A percentile compares a stretch with the other conserved stretches of the same genome.
Evolutionary conservation across 345 rosid genomes (phyloP).

Genomic region (Toxicodendron radicans): DNA sequence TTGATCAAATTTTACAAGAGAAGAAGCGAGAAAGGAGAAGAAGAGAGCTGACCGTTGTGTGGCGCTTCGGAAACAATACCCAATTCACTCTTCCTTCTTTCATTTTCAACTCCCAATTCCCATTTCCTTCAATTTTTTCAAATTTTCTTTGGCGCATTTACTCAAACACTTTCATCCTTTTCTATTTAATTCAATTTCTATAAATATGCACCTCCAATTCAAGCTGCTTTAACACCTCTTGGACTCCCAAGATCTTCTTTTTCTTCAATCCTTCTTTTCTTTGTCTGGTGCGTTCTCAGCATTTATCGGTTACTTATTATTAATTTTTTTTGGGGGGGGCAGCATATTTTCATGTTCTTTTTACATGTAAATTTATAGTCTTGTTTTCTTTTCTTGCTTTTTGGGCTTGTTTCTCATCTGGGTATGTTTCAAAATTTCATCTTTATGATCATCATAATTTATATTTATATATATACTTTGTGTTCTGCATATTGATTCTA

Average conservation of each 20-base stretch:
- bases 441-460: not conserved
- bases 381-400: not conserved
- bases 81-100: not conserved
- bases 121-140: not conserved
- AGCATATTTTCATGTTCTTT: not conserved
- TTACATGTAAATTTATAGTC: not conserved
- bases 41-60: conserved; percentile 8
- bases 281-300: not conserved
- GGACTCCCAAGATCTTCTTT: conserved; percentile 12
- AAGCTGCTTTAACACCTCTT: not conserved
- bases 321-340: too few relatives aligned
- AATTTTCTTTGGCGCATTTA: not conserved
- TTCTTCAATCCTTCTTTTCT: not conserved
- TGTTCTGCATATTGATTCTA: not conserved
- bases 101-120: not conserved
- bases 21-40: not conserved
- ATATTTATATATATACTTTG: not conserved
- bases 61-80: not conserved
- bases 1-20: not conserved
- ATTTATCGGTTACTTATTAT: not conserved
- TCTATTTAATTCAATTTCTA: not conserved
- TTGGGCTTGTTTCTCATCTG: conserved; percentile 3
- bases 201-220: not conserved
- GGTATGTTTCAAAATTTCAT: not conserved
- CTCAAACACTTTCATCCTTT: not conserved